Conservation (phyloP, 192 early-diverging fungal species). For the Funneliformis mosseae region DNA sequence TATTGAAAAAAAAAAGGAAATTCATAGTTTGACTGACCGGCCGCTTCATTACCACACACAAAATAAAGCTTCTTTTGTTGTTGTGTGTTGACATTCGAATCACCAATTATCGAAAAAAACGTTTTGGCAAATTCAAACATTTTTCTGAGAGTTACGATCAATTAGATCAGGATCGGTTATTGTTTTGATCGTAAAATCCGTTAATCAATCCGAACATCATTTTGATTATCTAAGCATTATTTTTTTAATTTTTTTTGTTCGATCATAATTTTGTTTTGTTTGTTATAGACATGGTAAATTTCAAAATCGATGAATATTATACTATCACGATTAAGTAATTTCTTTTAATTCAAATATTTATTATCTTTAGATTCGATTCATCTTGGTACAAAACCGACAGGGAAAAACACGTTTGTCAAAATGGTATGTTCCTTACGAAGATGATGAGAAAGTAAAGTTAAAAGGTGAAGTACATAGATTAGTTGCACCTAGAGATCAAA, state of each 20-base stretch:
- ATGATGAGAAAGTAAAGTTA: constrained; percentile 91
- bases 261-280: too few relatives aligned
- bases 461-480: constrained; percentile 96
- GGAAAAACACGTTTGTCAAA: constrained; percentile 97
- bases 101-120: background rate
- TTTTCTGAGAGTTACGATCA: background rate
- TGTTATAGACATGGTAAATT: too few relatives aligned
- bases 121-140: background rate
- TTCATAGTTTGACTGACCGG: constrained; percentile 45
- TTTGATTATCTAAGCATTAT: too few relatives aligned
- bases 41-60: constrained; percentile 77
- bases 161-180: too few relatives aligned
- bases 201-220: too few relatives aligned
- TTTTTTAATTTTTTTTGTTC: too few relatives aligned
- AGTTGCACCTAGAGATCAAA: constrained; percentile 94
- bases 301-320: too few relatives aligned
- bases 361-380: constrained; percentile 79
- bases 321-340: too few relatives aligned
- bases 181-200: too few relatives aligned
- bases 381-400: constrained; percentile 97
- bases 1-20: background rate
- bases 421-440: constrained; percentile 95
- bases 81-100: background rate
- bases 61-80: constrained; percentile 33
- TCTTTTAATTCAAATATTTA: too few relatives aligned